Evolutionary conservation across 23 red algal genomes (phyloP), one percentile per base, ranked within the genome.

Genomic region (Gracilaria domingensis): DNA sequence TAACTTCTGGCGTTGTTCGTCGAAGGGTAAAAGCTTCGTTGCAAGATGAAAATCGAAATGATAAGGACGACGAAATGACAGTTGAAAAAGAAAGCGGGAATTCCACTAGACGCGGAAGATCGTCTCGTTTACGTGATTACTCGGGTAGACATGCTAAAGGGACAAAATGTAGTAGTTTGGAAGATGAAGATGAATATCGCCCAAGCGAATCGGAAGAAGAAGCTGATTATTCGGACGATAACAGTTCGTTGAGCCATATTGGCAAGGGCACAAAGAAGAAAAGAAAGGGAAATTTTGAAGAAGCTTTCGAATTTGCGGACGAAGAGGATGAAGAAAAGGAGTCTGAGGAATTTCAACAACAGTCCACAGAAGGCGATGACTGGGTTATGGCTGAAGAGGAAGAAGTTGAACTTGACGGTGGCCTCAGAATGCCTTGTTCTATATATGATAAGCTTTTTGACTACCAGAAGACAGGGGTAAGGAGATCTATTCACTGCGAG

Each of bases 381-480:
- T 81, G 73, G 73, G 59, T 44, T 34, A 60, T 79, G 75, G 75
- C 34, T 8, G 57, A 79, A 0, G 75, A 79, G 26, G 95, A 97
- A 71, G 95, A 97, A 59, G 50, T 94, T n/a, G 88, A 87, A 32
- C 83, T 97, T 73, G 87, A 86, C 18, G 95, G 95, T 53, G 95
- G 84, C 33, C 79, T 97, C 49, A 47, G 89, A 69, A 58, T 97
- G 20, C 95, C 95, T 23, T 91, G 54, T 29, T 86, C 91, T 16
- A 70, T 97, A 50, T 97, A 93, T 55, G 91, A 97, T 42, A 70
- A 80, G 29, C 88, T 97, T 45, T 97, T 97, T 93, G 82, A 79
- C 37, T 97, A 97, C 69, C 95, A 97, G 66, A 83, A 82, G 80
- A 94, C 92, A 49, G 95, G 95, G 83, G 82, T 97, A 90, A 90